Percentiles rank a stretch among this genome's conserved stretches.
phyloP scores from a whole-genome alignment of 2,329 filamentous ascomycete species.

The Fusarium liriodendri region DNA sequence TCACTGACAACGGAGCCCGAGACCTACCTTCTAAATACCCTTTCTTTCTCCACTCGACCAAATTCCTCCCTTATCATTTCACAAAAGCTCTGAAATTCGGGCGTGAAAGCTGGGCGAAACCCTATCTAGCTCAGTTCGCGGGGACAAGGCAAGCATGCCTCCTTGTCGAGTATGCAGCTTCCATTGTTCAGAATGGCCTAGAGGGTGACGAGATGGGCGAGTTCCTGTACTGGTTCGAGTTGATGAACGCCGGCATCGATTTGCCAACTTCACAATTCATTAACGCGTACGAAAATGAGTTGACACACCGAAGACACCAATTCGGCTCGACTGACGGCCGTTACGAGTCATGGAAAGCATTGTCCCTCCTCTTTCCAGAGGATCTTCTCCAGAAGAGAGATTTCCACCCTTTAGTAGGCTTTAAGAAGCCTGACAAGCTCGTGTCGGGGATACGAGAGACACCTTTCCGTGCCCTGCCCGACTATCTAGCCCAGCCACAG shows the following conservation, averaged over 20 bases:
- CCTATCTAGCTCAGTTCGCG: not conserved
- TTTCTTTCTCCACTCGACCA: not conserved
- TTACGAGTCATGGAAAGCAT: not conserved
- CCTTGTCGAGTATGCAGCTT: not conserved
- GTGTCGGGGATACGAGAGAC: not conserved
- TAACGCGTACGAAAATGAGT: not conserved
- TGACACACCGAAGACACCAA: not conserved
- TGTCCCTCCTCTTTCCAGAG: not conserved
- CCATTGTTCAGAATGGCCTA: not conserved
- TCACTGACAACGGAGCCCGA: not conserved
- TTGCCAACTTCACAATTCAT: not conserved
- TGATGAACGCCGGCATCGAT: not conserved
- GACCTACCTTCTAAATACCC: not conserved
- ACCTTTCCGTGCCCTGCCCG: not conserved
- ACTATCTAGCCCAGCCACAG: not conserved
- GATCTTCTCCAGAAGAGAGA: not conserved
- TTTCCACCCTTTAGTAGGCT: not conserved
- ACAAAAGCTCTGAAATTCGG: not conserved
- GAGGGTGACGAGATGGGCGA: not conserved
- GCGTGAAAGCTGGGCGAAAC: not conserved
- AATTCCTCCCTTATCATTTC: not conserved
- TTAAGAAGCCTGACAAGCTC: not conserved
- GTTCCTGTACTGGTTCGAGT: not conserved
- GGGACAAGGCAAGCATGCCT: not conserved
- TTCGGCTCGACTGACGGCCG: not conserved